phyloP scores from a whole-genome alignment of 2,329 filamentous ascomycete genomes.

The Aspergillus aculeatus region DNA sequence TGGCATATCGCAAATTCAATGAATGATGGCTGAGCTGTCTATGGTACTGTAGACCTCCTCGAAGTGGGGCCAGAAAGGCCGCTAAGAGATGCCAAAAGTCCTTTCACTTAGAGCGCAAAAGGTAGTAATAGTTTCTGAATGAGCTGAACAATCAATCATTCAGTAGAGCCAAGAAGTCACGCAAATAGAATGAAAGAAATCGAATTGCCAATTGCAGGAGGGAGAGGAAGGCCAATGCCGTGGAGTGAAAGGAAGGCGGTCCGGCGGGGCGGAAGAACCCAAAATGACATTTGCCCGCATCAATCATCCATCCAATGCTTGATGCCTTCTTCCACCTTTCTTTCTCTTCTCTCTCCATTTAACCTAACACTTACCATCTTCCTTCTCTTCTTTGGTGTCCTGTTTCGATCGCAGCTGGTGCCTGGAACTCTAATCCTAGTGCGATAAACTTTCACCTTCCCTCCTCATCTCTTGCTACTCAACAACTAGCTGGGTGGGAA shows the following conservation, averaged over 20 bases:
- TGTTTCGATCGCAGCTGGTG: not conserved
- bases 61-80: not conserved
- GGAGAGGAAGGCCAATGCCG: too few species aligned
- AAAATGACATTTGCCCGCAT: not conserved
- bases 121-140: not conserved
- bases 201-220: too few species aligned
- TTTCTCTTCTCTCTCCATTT: not conserved
- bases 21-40: too few species aligned
- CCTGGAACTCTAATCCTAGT: not conserved
- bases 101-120: not conserved
- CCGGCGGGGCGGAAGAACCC: not conserved
- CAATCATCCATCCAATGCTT: not conserved
- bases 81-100: not conserved
- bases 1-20: not conserved
- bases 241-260: not conserved
- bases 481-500: not conserved
- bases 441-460: not conserved
- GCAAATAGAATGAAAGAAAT: too few species aligned
- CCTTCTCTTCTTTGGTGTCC: not conserved
- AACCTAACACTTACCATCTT: not conserved
- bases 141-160: too few species aligned
- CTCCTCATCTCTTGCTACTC: not conserved
- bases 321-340: not conserved
- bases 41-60: not conserved
- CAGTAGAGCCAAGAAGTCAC: too few species aligned